phyloP scores from a whole-genome alignment of 2,329 filamentous ascomycete species.

The Microdochium bolleyi region DNA sequence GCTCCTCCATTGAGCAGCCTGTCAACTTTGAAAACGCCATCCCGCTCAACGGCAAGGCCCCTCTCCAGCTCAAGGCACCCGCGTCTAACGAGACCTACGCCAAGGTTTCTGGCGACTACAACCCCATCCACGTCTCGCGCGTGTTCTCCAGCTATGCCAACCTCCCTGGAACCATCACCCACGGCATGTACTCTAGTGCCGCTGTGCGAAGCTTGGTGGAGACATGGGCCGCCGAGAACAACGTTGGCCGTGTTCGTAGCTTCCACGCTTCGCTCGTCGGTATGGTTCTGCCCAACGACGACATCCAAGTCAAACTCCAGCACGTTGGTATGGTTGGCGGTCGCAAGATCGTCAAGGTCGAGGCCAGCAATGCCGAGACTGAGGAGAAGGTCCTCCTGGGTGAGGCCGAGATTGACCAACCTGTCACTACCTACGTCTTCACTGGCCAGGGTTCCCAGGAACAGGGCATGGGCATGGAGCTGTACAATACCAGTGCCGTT shows the following conservation, averaged over 20 bases:
- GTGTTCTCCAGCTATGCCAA: conserved; percentile 96
- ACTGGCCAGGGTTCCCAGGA: conserved; percentile 98
- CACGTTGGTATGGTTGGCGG: conserved; percentile 97
- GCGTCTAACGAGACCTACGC: conserved; percentile 97
- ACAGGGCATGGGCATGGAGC: conserved; percentile 99
- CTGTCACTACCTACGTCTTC: conserved; percentile 93
- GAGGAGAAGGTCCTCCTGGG: conserved; percentile 94
- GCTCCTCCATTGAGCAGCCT: conserved; percentile 88
- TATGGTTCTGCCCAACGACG: conserved; percentile 96
- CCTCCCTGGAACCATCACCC: conserved; percentile 92
- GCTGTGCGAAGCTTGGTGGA: conserved; percentile 93
- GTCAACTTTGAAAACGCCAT: conserved; percentile 97
- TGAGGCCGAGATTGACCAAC: conserved; percentile 96
- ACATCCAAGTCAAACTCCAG: conserved; percentile 89
- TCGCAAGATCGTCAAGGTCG: conserved; percentile 98
- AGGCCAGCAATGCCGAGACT: conserved; percentile 89
- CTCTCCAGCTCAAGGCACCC: conserved; percentile 80
- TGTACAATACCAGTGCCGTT: conserved; percentile 88
- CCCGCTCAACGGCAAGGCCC: conserved; percentile 85
- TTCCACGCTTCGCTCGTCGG: conserved; percentile 97
- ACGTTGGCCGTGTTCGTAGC: conserved; percentile 91
- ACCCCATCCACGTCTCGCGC: conserved; percentile 96
- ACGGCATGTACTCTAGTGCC: conserved; percentile 98
- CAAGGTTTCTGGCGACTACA: conserved; percentile 95
- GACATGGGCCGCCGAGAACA: conserved; percentile 98